Evolutionary conservation across 257 asterid genomes (phyloP), one percentile per base, ranked within the genome.

Genomic region (Leonotis leonurus): DNA sequence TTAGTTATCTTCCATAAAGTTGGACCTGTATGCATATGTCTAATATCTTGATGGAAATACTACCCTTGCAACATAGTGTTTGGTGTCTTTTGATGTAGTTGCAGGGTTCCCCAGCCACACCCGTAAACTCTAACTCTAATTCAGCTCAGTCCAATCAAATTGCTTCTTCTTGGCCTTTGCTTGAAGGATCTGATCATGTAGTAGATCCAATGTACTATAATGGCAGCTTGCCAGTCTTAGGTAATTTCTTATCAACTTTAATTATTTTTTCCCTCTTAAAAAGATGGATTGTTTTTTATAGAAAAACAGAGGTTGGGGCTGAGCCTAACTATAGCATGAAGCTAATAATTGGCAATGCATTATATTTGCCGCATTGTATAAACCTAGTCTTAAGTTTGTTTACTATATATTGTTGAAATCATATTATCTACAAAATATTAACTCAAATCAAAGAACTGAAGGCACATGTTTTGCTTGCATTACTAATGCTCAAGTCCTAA

Each of bases 51-150:
- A 32, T 52, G 40, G 37, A 0, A 14, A 26, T 50, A 25, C 6
- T 17, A 35, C n/a, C 37, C 48, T 27, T 40, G 73, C 62, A 67
- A 65, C 54, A 62, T 57, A 41, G 58, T 52, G 35, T 29, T 71
- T 70, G 50, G 54, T 70, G 62, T 33, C 21, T 75, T 49, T 60
- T 62, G 45, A 17, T 72, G 73, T 80, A 78, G 83, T 35, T 71
- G 72, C 94, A 82, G 84, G 81, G 70, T 70, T 72, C 92, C 60
- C 85, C 95, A 60, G 86, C 83, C 62, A 80, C 91, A 17, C 89
- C 97, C 41, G 76, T 73, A 33, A 73, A 58, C 62, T 77, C 79
- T 40, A 77, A 73, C 75, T 61, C 88, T 6, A 16, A 43, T 1
- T 43, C 49, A 43, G 76, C 68, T 48, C 35, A 50, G 44, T 67